These are phyloP conservation scores for Berkeleyomyces rouxiae DNA, from an alignment of 2,329 filamentous ascomycete genomes.

Conservation along the genomic window DNA sequence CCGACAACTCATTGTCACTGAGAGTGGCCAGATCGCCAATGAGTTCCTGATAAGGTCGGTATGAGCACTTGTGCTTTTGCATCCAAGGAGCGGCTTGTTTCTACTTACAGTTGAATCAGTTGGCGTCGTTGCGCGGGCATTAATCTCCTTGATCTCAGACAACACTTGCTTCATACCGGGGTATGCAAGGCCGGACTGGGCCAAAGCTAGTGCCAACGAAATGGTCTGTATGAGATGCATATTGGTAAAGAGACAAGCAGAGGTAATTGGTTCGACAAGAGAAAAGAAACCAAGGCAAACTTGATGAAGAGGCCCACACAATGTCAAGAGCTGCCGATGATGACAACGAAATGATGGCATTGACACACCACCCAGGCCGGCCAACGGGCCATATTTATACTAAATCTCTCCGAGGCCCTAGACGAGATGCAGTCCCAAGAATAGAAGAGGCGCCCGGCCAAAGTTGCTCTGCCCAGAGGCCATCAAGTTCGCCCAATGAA, in stretches of 20 bases:
- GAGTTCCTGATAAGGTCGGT: slow-evolving; percentile 15
- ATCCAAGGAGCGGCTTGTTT: neutral
- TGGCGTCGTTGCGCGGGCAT: neutral
- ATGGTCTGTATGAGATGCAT: neutral
- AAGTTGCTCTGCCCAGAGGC: neutral
- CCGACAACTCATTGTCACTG: slow-evolving; percentile 19
- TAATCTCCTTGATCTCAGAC: slow-evolving; percentile 2
- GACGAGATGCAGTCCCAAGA: neutral
- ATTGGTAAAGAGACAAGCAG: neutral
- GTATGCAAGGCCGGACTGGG: neutral
- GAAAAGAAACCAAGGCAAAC: neutral
- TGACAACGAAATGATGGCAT: neutral
- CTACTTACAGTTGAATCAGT: slow-evolving; percentile 5
- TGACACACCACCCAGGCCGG: neutral
- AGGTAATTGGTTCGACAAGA: neutral
- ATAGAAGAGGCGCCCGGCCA: neutral
- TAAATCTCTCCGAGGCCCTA: neutral
- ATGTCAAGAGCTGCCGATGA: neutral
- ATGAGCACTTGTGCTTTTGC: neutral
- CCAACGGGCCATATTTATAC: neutral
- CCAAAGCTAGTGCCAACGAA: neutral
- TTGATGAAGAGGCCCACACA: neutral
- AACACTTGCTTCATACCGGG: slow-evolving; percentile 7
- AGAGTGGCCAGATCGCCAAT: slow-evolving; percentile 26
- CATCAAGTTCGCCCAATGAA: neutral